phyloP scores from a whole-genome alignment of 257 asterid genomes.

The Lavandula angustifolia region DNA sequence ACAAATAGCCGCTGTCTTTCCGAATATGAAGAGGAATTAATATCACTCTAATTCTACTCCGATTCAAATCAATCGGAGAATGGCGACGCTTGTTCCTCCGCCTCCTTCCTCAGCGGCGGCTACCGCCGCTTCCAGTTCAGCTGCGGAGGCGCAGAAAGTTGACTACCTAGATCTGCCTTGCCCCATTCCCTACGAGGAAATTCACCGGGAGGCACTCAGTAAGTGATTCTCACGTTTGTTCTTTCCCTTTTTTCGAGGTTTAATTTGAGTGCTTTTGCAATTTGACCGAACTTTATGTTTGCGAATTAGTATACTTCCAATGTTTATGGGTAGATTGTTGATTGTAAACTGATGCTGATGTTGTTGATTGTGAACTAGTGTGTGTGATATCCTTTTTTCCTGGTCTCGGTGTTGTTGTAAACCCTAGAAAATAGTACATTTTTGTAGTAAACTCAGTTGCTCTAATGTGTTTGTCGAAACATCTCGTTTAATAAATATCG shows the following conservation, averaged over 20 bases:
- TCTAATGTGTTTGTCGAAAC: background rate
- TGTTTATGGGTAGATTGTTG: background rate
- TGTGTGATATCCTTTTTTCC: no score
- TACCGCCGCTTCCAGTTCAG: conserved; percentile 38
- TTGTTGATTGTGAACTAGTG: background rate
- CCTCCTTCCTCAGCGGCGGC: conserved; percentile 38
- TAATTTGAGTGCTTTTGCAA: conserved; percentile 2
- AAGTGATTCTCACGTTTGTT: conserved; percentile 31
- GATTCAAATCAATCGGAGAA: conserved; percentile 29
- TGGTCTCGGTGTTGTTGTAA: background rate
- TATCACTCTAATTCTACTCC: conserved; percentile 21
- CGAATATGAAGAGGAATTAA: background rate
- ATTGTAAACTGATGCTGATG: background rate
- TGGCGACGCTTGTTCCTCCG: conserved; percentile 65
- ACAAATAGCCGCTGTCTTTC: conserved; percentile 31
- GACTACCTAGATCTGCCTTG: conserved; percentile 77
- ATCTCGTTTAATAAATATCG: background rate
- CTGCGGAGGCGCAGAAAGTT: conserved; percentile 50
- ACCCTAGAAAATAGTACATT: conserved; percentile 21
- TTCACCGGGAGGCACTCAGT: conserved; percentile 86
- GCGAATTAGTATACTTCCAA: background rate
- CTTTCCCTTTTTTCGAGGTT: background rate
- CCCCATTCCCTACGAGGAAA: conserved; percentile 87
- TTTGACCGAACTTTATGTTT: background rate
- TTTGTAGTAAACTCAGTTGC: conserved; percentile 5